These are phyloP conservation scores for Flammula alnicola DNA, from an alignment of 1,284 basidiomycete genomes.

Conservation along the genomic window DNA sequence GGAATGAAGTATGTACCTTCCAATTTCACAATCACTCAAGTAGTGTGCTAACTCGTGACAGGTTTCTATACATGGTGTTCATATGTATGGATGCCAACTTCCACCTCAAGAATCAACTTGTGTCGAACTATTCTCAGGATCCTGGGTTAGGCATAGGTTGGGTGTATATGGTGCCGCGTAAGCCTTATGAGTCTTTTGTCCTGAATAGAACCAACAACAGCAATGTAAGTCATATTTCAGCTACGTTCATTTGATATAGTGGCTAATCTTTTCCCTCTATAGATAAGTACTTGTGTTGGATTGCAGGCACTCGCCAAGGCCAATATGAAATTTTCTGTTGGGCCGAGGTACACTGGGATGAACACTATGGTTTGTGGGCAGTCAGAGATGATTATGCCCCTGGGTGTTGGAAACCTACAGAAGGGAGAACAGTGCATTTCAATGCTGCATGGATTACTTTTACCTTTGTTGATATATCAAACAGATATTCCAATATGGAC, in stretches of 20 bases:
- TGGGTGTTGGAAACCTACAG: too few relatives aligned
- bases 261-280: neutral
- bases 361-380: too few relatives aligned
- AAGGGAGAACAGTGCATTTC: too few relatives aligned
- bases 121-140: conserved; percentile 1
- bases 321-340: neutral
- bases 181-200: neutral
- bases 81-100: too few relatives aligned
- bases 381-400: too few relatives aligned
- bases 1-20: neutral
- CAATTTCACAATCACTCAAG: neutral
- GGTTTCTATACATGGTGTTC: neutral
- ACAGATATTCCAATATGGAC: too few relatives aligned
- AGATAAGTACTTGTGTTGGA: neutral
- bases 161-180: neutral
- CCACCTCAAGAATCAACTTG: neutral
- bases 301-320: neutral
- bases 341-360: neutral
- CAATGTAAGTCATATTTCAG: neutral
- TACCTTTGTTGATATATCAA: too few relatives aligned
- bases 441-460: too few relatives aligned
- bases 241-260: neutral
- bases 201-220: neutral
- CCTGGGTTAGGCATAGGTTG: neutral
- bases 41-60: neutral